Evolutionary conservation across 2,329 filamentous ascomycete genomes (phyloP), one percentile per base, ranked within the genome.

Genomic region (Paraconiothyrium brasiliense): DNA sequence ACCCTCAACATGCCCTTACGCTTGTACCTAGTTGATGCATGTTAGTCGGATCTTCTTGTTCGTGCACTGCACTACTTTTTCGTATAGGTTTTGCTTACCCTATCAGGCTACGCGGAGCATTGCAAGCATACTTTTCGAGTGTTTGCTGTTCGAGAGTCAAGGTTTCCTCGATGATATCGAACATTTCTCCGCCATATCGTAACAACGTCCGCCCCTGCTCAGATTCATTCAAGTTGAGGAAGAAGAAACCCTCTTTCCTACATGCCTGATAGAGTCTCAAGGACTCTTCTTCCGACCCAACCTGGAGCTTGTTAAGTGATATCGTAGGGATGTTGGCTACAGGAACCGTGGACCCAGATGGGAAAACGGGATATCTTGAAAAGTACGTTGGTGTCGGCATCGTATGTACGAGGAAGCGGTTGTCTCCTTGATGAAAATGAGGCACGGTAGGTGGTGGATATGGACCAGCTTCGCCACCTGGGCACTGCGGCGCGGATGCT

Each of bases 1-100:
- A 20, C 48, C 48, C 35, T n/a, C 30, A 61, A 4, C 13, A 76
- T 55, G 47, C 61, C 61, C 3, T 46, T 20, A 14, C 47, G 27
- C 50, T 63, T 63, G 51, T 63, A 64, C 30, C 54, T 61, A 24
- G 5, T 37, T 50, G 7, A 47, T 47, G 44, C 34, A 22, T 39
- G 48, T 43, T 14, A 37, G 35, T 37, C 35, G 16, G 30, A 22
- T 8, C 13, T 13, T 14, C 10, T 49, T 20, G 1, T 27, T 37
- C 35, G 2, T 37, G 35, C 8, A 37, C 35, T 37, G 35, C 35
- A 37, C 14, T 37, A 37, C 14, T 37, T 37, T 37, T 37, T 10
- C 11, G 32, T 24, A 35, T 37, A n/a, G 35, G 30, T 34, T 34
- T 9, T 3, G 54, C 57, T 35, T 59, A 59, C 57, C 57, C 57